Base-by-base conservation (phyloP, 768 basidiomycete species). In the Chlorophyllum brunneum region DNA sequence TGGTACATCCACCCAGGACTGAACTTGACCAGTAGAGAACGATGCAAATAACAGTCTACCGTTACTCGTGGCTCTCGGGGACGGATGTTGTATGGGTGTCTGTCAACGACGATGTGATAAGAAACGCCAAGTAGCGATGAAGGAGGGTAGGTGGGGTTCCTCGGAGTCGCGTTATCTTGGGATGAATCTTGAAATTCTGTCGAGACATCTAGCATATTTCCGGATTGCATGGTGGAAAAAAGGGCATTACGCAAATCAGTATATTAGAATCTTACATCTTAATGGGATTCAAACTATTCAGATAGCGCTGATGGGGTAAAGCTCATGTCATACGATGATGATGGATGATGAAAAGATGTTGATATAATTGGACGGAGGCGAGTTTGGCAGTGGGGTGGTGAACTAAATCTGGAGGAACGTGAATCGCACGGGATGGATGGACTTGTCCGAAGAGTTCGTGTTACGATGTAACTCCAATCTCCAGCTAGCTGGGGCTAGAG, bases 211-310 rank as follows among this genome's bases (percentile, higher is more conserved):
- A 24, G 43, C 16, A 33, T 36, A 13, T 16, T 22, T 52, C 51
- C 51, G 51, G 51, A 52, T 52, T 42, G 34, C 43, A 37, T 23
- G 42, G 24, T 15, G 2, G 24, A 26, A 44, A 22, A 30, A 20
- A 23, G 26, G 24, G 22, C n/a, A 24, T 10, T 18, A n/a, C 13
- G 16, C 23, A 23, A 16, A 40, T 50, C 27, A 29, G 48, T 50
- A 18, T 50, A 50, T 16, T 24, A 40, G 48, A 27, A 27, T 50
- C 38, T 24, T 39, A 39, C 27, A 40, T 23, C 7, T 26, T 16
- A 38, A 22, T 18, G 10, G 44, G 33, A 34, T 33, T 47, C 31
- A 13, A 20, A 10, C 31, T 41, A 23, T 50, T 48, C 29, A 24
- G 5, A 23, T 27, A 10, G 18, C 26, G 31, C 26, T 39, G n/a